phyloP scores from a whole-genome alignment of 1,284 basidiomycete species.

The Pseudozyma pruni region DNA sequence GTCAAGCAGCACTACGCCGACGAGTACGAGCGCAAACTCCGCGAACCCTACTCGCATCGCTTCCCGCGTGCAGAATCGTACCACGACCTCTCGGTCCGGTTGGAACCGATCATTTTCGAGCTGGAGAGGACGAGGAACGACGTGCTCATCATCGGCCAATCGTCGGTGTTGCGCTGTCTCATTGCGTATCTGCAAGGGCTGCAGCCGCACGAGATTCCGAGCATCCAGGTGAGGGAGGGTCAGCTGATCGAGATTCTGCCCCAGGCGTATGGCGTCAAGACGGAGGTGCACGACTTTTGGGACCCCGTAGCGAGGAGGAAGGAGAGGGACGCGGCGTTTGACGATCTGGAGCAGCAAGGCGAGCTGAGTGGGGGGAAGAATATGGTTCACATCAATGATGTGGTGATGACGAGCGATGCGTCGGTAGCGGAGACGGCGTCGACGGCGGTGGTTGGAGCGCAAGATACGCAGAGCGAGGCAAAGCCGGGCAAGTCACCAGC shows the following conservation, averaged over 20 bases:
- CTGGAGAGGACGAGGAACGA: conserved; percentile 83
- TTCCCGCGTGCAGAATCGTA: conserved; percentile 75
- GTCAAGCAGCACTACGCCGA: conserved; percentile 89
- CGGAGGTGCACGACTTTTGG: conserved; percentile 62
- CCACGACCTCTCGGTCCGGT: conserved; percentile 75
- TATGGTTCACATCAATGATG: conserved; percentile 31
- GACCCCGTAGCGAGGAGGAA: conserved; percentile 57
- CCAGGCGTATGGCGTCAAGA: conserved; percentile 65
- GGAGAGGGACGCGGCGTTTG: conserved; percentile 58
- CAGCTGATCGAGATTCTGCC: conserved; percentile 65
- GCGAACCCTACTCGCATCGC: conserved; percentile 92
- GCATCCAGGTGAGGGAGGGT: conserved; percentile 79
- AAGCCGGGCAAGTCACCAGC: conserved; percentile 4
- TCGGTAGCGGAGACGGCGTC: conserved; percentile 4
- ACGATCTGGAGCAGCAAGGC: conserved; percentile 27
- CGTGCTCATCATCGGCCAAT: conserved; percentile 75
- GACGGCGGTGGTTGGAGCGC: background rate
- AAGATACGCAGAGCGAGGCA: background rate
- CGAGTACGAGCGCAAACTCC: conserved; percentile 90
- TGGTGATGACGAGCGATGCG: conserved; percentile 13
- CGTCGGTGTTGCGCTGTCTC: conserved; percentile 96
- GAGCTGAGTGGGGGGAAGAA: conserved; percentile 8
- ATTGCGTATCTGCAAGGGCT: conserved; percentile 78
- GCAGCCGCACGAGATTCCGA: conserved; percentile 94
- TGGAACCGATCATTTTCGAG: conserved; percentile 85